Conservation (phyloP, 2,329 filamentous ascomycete species). For the Purpureocillium lavendulum region DNA sequence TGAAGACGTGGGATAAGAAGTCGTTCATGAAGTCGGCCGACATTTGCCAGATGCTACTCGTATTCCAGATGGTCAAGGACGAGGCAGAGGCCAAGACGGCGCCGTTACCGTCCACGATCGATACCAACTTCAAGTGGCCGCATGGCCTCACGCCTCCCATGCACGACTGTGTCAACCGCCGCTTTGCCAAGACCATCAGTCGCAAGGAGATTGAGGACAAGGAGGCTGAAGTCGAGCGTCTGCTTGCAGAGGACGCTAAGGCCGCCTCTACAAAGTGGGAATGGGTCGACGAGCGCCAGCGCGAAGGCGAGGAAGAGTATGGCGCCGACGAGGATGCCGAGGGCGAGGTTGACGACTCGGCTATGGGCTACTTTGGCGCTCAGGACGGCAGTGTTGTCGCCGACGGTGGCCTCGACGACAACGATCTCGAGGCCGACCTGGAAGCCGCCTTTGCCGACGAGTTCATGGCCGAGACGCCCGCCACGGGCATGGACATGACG, state of each 20-base stretch:
- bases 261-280: conserved; percentile 55
- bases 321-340: conserved; percentile 44
- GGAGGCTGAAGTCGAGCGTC: conserved; percentile 67
- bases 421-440: conserved; percentile 47
- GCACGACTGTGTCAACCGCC: conserved; percentile 72
- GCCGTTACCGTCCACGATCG: conserved; percentile 64
- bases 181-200: conserved; percentile 76
- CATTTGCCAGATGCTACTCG: conserved; percentile 81
- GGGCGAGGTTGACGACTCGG: conserved; percentile 32
- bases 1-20: conserved; percentile 90
- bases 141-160: conserved; percentile 85
- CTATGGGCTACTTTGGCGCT: conserved; percentile 28
- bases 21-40: conserved; percentile 84
- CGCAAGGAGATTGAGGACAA: conserved; percentile 80
- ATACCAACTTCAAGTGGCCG: conserved; percentile 64
- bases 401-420: conserved; percentile 32
- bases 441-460: conserved; percentile 42
- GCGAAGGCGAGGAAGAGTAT: conserved; percentile 31
- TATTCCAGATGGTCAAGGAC: conserved; percentile 58
- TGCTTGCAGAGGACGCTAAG: conserved; percentile 61
- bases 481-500: conserved; percentile 30
- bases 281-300: conserved; percentile 46
- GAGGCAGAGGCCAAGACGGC: conserved; percentile 58
- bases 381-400: conserved; percentile 20
- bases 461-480: conserved; percentile 29